Evolutionary conservation across 495 filamentous ascomycete genomes (phyloP), one percentile per base, ranked within the genome.

Genomic region (Penicillium alfredii): DNA sequence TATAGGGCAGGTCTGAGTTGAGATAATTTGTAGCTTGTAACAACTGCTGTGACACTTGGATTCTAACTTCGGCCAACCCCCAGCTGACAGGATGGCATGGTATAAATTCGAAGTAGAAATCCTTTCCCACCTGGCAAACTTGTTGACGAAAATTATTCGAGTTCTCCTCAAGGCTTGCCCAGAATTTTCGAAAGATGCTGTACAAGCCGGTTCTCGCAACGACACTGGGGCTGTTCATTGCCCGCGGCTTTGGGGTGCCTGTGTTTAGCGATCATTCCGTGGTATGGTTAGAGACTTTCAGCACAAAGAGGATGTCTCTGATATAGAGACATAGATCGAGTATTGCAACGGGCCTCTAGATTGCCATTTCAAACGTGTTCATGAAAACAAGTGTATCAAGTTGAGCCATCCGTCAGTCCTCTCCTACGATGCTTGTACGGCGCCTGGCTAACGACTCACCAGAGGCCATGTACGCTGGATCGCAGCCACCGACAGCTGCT

Each of bases 381-480:
- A 12, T 16, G 23, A 36, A 4, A 36, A 27, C 11, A 6, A 26
- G 21, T 36, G 33, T 24, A 15, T 14, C 3, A 36, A 36, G 22
- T 10, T 36, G n/a, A 18, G 10, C 14, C 33, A 28, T 16, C 23
- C 33, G 33, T 36, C 10, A 27, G 33, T 26, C 8, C 11, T 5
- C 2, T n/a, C 11, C 11, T 25, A 2, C 23, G 2, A 19, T 1
- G 10, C 12, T 12, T n/a, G 10, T 4, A 20, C 1, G 5, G 15
- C 25, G 11, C 6, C 19, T n/a, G n/a, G 21, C 11, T 35, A 18
- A 35, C 4, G 13, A 18, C 9, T 6, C 11, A 12, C 3, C 11
- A 36, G 33, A 9, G 33, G 33, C 14, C 3, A 36, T 36, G 23
- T 36, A 6, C 15, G 22, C 4, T 36, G 33, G 33, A 12, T 36